Evolutionary conservation across 345 rosid genomes (phyloP).

Genomic region (Carallia brachiata): DNA sequence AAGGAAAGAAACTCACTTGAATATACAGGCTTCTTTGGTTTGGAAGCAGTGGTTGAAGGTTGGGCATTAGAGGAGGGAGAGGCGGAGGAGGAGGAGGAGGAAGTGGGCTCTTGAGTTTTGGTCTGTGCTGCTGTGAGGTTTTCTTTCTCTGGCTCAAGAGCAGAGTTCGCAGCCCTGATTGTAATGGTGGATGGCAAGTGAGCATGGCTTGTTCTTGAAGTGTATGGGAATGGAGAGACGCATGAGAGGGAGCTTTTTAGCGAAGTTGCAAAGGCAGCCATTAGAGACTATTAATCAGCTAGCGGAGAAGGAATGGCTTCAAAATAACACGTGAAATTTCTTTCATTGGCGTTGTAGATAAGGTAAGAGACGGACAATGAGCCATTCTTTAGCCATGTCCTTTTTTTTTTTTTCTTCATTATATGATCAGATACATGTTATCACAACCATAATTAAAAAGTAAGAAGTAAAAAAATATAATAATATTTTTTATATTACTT

Average conservation of each 20-base stretch:
- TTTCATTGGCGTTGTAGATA: too few species aligned
- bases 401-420: too few species aligned
- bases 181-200: constrained; percentile 13
- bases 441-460: too few species aligned
- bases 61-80: constrained; percentile 27
- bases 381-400: too few species aligned
- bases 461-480: too few species aligned
- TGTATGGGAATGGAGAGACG: constrained; percentile 28
- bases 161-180: constrained; percentile 31
- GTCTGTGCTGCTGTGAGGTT: constrained; percentile 24
- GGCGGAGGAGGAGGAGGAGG: constrained; percentile 17
- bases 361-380: too few species aligned
- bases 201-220: constrained; percentile 21
- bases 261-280: constrained; percentile 53
- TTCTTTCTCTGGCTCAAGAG: constrained; percentile 51
- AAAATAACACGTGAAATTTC: too few species aligned
- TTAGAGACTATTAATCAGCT: neutral
- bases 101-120: constrained; percentile 27
- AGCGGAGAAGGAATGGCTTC: too few species aligned
- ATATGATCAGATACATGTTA: too few species aligned
- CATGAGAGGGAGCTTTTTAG: constrained; percentile 37
- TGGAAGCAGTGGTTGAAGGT: constrained; percentile 38
- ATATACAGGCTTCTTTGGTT: constrained; percentile 82
- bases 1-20: constrained; percentile 52
- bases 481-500: too few species aligned